Base-by-base conservation (phyloP, 345 rosid genomes). In the Corchorus olitorius region DNA sequence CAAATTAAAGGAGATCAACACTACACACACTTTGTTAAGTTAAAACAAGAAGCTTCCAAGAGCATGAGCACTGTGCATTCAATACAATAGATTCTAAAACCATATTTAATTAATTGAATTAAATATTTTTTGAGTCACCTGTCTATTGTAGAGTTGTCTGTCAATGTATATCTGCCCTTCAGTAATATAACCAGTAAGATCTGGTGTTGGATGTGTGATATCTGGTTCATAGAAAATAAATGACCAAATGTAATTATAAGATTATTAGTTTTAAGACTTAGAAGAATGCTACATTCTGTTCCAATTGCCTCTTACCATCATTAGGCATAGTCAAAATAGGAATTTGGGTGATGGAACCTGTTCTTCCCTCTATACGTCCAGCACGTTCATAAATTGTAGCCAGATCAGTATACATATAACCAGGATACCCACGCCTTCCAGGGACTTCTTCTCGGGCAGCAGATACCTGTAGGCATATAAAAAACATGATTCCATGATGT, bases 401-500 rank as follows among this genome's bases (percentile, higher is more conserved):
- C 86, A 93, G 87, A 93, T 96, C 99, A 69, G 99, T 96, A 76
- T 96, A 93, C 99, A 96, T 96, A 74, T 97, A 97, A 22, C 99
- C 99, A 0, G 98, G 99, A 89, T 97, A 94, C 77, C 96, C 99
- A 88, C 97, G 98, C 84, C 98, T 90, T 83, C 99, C 98, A 15
- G 99, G 99, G 13, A 97, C 99, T 90, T 94, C 99, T 77, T 97
- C 99, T 70, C 99, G 82, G 48, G 99, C 99, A 87, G 99, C 98
- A 78, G 98, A 97, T 37, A 97, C 98, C 99, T 94, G 87, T 63
- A 87, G 27, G 64, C 53, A 53, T 81, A 78, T 54, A 64, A 15
- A 62, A 50, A 50, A 37, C 37, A 61, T 53, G 62, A 37, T 2
- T 7, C 11, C 49, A 65, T 63, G 58, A 63, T 34, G 5, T 8